phyloP scores from a whole-genome alignment of 352 stramenopile genomes.

The Globisporangium apiculatum region DNA sequence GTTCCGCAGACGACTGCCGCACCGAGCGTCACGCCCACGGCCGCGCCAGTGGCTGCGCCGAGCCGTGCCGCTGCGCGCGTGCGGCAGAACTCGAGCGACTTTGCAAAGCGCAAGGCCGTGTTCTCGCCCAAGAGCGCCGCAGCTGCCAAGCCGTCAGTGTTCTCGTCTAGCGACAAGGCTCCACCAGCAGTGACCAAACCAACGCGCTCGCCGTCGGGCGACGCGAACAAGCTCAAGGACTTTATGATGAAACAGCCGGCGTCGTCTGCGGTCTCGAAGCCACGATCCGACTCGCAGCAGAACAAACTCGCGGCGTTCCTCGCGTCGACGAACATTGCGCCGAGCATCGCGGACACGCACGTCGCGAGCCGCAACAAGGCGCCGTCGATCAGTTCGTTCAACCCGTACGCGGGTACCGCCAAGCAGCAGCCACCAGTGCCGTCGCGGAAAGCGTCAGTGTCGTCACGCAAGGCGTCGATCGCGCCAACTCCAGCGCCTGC shows the following conservation, averaged over 20 bases:
- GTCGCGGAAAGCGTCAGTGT: no score
- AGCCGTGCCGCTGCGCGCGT: background rate
- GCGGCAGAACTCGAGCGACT: constrained; percentile 33
- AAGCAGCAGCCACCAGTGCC: constrained; percentile 1
- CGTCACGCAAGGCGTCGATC: constrained; percentile 1
- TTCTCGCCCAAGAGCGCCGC: constrained; percentile 34
- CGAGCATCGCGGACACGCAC: constrained; percentile 18
- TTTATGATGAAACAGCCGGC: constrained; percentile 75
- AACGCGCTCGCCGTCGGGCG: constrained; percentile 10
- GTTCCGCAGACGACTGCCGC: constrained; percentile 19
- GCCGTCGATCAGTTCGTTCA: constrained; percentile 26
- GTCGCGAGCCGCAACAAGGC: constrained; percentile 6
- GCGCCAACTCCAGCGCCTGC: constrained; percentile 4
- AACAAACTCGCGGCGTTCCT: constrained; percentile 80
- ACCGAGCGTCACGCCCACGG: constrained; percentile 7
- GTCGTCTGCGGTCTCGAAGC: constrained; percentile 25
- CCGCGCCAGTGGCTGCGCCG: constrained; percentile 14
- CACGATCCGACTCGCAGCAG: constrained; percentile 44
- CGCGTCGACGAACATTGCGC: constrained; percentile 39
- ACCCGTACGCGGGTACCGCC: constrained; percentile 10
- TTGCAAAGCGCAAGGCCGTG: constrained; percentile 53
- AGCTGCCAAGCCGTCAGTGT: constrained; percentile 9
- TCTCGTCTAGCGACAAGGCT: constrained; percentile 4
- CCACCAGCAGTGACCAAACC: constrained; percentile 7
- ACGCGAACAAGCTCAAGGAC: constrained; percentile 57